These are phyloP conservation scores for Candida sphagnicola DNA, from an alignment of 805 yeast genomes.

Conservation along the genomic window DNA sequence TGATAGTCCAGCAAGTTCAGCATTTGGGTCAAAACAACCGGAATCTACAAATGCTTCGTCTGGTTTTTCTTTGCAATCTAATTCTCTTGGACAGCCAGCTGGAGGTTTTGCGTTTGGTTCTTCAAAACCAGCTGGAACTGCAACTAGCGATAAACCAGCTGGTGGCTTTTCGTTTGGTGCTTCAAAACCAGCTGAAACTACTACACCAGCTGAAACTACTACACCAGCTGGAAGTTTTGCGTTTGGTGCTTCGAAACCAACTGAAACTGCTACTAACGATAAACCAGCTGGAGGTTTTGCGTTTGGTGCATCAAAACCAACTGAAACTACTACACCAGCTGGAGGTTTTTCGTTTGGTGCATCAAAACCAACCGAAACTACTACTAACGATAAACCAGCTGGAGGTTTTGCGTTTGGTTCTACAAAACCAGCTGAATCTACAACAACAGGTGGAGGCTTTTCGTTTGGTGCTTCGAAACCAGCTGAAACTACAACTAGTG, in stretches of 20 bases:
- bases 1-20: no score
- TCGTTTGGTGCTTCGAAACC: conserved; percentile 4
- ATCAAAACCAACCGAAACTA: neutral
- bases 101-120: conserved; percentile 2
- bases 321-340: conserved; percentile 12
- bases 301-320: conserved; percentile 4
- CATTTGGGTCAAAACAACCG: neutral
- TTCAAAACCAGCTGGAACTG: conserved; percentile 9
- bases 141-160: conserved; percentile 12
- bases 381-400: conserved; percentile 6
- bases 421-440: neutral
- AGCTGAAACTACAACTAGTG: conserved; percentile 7
- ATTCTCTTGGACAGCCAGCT: neutral
- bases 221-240: conserved; percentile 12
- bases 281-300: no score
- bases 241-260: conserved; percentile 7
- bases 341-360: conserved; percentile 11
- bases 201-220: conserved; percentile 2
- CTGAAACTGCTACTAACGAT: neutral
- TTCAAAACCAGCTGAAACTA: neutral
- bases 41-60: neutral
- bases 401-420: conserved; percentile 13
- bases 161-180: conserved; percentile 11
- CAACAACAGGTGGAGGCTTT: no score
- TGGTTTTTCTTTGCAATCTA: neutral